These are phyloP conservation scores for Ophiobolus disseminans DNA, from an alignment of 2,329 filamentous ascomycete species.

Conservation along the genomic window DNA sequence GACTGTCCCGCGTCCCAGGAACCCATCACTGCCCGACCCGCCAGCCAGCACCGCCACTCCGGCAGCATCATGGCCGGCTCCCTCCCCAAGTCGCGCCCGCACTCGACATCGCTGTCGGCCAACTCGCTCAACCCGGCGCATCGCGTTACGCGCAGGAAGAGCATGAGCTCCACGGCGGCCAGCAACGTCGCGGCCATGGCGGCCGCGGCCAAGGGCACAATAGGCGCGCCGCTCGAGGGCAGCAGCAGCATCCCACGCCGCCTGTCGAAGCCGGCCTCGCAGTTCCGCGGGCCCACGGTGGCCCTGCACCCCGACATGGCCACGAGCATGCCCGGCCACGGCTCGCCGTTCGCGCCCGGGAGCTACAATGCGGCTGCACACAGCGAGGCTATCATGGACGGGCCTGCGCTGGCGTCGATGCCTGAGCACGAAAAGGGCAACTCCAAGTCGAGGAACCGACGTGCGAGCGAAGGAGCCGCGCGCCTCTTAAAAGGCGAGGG, in stretches of 20 bases:
- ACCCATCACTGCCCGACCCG: slow-evolving; percentile 52
- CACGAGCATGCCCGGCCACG: slow-evolving; percentile 69
- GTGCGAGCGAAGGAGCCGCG: slow-evolving; percentile 87
- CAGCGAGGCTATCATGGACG: slow-evolving; percentile 71
- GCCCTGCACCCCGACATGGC: slow-evolving; percentile 70
- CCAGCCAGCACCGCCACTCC: slow-evolving; percentile 55
- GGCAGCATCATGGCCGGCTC: slow-evolving; percentile 62
- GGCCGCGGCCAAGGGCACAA: slow-evolving; percentile 69
- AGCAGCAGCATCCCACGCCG: slow-evolving; percentile 61
- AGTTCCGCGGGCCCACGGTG: slow-evolving; percentile 54
- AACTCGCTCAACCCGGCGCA: slow-evolving; percentile 80
- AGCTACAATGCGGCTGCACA: slow-evolving; percentile 49
- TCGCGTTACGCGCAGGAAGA: slow-evolving; percentile 91
- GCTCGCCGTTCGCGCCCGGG: slow-evolving; percentile 44
- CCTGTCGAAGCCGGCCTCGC: slow-evolving; percentile 65
- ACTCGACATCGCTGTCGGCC: slow-evolving; percentile 81
- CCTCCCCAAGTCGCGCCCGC: slow-evolving; percentile 73
- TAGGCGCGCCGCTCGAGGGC: slow-evolving; percentile 65
- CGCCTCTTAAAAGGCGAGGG: slow-evolving; percentile 79
- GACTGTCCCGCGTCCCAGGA: slow-evolving; percentile 41
- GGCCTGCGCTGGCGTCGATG: slow-evolving; percentile 63
- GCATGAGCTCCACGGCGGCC: slow-evolving; percentile 77
- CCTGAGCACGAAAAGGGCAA: slow-evolving; percentile 55
- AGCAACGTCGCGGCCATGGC: slow-evolving; percentile 78
- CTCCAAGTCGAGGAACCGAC: slow-evolving; percentile 62